Base-by-base conservation (phyloP, 2,329 filamentous ascomycete species). In the Emericellopsis atlantica region DNA sequence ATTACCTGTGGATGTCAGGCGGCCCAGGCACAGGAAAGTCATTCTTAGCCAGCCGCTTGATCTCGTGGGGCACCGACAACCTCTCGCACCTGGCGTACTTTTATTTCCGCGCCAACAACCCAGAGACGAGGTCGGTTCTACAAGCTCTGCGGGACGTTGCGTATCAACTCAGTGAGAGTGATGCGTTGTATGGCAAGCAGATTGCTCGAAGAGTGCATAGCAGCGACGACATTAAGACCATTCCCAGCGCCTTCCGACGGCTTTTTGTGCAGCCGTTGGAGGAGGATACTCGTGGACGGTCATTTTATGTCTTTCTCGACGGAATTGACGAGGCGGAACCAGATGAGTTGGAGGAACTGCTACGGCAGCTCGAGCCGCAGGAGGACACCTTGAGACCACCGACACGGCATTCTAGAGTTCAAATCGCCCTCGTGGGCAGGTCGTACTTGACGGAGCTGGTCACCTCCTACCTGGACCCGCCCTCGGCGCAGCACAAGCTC, bases 31-130 rank as follows among this genome's bases (percentile, higher is more conserved):
- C 62, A 1, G 67, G 67, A 18, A 71, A 71, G 47, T 67, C 64
- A 0, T 70, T 60, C 42, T 45, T 71, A 2, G 58, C 64, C 3
- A 58, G 65, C 1, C 58, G 56, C n/a, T 53, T 70, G 6, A 60
- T 71, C n/a, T 47, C 57, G 2, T 69, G 52, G 58, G 52, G 48
- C n/a, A 50, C 47, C 4, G 54, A 57, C n/a, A 54, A 57, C 22
- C 51, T 55, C n/a, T 53, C 52, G 1, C 60, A 56, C 9, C 35
- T 55, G 2, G 67, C 55, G 1, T 71, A 68, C 49, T 69, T 69
- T 41, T 71, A 67, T 50, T 69, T 70, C 49, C 61, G 65, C 22
- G 62, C 67, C 40, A 65, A 66, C 44, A 64, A 66, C 40, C 64
- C 66, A 1, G 57, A 66, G 31, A 67, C 65, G 0, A 52, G 65